Evolutionary conservation across 2,329 filamentous ascomycete species (phyloP), one percentile per base, ranked within the genome.

Genomic region (Pezicula radicicola): DNA sequence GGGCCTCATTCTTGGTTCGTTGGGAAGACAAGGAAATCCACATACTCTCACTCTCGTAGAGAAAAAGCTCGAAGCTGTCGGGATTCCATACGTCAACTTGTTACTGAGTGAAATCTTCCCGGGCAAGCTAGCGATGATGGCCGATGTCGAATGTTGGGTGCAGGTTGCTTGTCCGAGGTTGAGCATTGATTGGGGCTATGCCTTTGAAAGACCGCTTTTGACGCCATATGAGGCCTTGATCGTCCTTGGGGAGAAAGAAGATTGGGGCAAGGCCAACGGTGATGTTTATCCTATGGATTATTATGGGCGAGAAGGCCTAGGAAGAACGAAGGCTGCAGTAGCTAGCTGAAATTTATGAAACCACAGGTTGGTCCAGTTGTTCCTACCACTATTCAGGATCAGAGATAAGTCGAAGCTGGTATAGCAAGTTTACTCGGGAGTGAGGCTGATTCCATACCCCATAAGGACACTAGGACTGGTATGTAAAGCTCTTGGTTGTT

Each of bases 111-210:
- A 99, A 75, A 97, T 99, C 50, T 97, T 97, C 68, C 94, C 95
- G 0, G 92, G 91, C 0, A 99, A 97, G 73, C 73, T 99, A 59
- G 91, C 90, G 0, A 85, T 94, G 76, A 97, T 99, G 91, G 73
- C 75, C 28, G 93, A 97, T 64, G 89, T 99, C 2, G 93, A 97
- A 66, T 96, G 91, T 63, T 99, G 94, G 94, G 93, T 99, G 37
- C 94, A 99, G 72, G 91, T 99, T 47, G 94, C 94, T 5, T 99
- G 94, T 71, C 94, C 94, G n/a, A 77, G 94, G 46, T 67, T 99
- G 67, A 97, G 93, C 69, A 99, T 99, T 60, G 94, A 99, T 72
- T 99, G 94, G 94, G 94, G 94, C 0, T 97, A 97, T 73, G 94
- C 94, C 1, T 99, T 99, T 66, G 83, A 91, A 1, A 75, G 89